phyloP scores from a whole-genome alignment of 2,329 filamentous ascomycete species.

The Aspergillus tanneri region DNA sequence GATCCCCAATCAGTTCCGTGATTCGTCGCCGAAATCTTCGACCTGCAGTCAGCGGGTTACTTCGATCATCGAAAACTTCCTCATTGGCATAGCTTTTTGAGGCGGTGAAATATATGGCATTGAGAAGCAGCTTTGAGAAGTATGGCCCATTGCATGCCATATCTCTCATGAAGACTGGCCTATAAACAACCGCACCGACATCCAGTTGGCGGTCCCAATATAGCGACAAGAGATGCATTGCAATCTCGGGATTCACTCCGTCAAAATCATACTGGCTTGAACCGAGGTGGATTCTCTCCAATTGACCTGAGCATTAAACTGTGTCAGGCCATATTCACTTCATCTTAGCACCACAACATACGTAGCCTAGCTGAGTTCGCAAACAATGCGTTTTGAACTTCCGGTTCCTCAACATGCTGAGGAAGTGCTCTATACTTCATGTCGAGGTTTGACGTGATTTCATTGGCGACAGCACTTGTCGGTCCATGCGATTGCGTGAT shows the following conservation, averaged over 20 bases:
- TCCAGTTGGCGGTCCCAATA: slow-evolving; percentile 6
- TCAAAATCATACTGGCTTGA: slow-evolving; percentile 9
- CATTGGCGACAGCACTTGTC: slow-evolving; percentile 1
- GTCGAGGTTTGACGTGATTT: background rate
- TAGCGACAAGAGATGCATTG: slow-evolving; percentile 2
- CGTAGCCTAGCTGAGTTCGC: background rate
- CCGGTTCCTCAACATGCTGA: background rate
- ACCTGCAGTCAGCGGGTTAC: too few relatives aligned
- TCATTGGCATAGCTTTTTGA: too few relatives aligned
- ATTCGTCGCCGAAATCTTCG: too few relatives aligned
- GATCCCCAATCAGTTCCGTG: too few relatives aligned
- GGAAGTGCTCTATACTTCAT: background rate
- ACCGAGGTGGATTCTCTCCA: background rate
- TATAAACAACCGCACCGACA: slow-evolving; percentile 3
- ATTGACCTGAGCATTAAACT: background rate
- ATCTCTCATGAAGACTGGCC: slow-evolving; percentile 15
- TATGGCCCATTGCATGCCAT: slow-evolving; percentile 43
- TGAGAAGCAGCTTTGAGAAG: slow-evolving; percentile 53
- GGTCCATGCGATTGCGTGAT: background rate
- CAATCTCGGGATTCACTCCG: background rate
- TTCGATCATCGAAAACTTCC: too few relatives aligned
- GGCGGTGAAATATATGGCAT: too few relatives aligned
- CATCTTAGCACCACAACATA: background rate
- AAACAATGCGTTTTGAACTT: background rate
- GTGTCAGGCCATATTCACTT: background rate